phyloP scores from a whole-genome alignment of 345 rosid species.

The Eucalyptus rudis region DNA sequence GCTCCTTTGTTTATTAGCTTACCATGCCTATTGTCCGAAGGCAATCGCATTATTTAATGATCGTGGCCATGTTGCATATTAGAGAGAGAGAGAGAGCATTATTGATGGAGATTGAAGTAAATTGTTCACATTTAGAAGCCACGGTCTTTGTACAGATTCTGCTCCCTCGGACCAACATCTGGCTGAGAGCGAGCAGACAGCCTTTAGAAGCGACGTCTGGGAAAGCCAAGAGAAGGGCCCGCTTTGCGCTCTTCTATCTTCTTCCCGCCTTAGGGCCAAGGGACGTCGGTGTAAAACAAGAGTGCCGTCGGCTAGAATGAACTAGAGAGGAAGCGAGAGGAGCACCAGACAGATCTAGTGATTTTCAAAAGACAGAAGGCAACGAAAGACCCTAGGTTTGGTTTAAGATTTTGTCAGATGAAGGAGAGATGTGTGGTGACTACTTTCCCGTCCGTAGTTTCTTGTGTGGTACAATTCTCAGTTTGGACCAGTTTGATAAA shows the following conservation, averaged over 20 bases:
- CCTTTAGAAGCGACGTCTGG: not conserved
- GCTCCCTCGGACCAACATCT: not conserved
- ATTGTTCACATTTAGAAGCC: not conserved
- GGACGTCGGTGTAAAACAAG: not conserved
- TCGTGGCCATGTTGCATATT: conserved; percentile 1
- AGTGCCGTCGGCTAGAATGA: not conserved
- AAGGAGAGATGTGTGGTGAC: not conserved
- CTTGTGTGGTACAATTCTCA: not conserved
- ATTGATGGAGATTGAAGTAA: not conserved
- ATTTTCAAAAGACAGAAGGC: not conserved
- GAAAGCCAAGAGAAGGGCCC: not conserved
- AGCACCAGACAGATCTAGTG: not conserved
- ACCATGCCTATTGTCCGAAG: not conserved
- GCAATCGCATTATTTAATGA: not conserved
- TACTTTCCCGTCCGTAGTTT: not conserved
- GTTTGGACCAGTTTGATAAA: not conserved
- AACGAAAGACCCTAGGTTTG: not conserved
- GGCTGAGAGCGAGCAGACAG: not conserved
- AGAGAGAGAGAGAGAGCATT: not conserved
- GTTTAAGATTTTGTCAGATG: not conserved
- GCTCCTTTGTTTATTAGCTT: not conserved
- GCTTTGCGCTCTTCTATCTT: not conserved
- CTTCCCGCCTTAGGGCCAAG: not conserved
- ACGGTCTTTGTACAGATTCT: not conserved
- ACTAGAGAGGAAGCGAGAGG: not conserved